Percentiles rank a stretch among this genome's conserved stretches.
Conservation (phyloP, 164 flowering plant species). For the Aristolochia contorta region DNA sequence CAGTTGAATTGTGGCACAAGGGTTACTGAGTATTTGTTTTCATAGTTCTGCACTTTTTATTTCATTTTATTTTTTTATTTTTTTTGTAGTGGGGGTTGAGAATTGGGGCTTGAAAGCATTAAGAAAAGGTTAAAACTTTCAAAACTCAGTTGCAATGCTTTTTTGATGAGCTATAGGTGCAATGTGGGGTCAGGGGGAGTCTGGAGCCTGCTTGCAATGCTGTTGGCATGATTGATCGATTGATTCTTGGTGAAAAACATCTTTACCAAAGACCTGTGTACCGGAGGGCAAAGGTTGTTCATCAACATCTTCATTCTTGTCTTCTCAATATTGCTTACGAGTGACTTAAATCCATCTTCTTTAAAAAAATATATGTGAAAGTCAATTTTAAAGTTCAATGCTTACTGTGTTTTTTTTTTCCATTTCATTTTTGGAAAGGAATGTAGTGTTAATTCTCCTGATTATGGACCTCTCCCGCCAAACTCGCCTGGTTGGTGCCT, state of each 20-base stretch:
- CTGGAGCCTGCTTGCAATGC: conserved; percentile 82
- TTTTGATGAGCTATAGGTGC: conserved; percentile 27
- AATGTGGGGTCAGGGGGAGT: conserved; percentile 69
- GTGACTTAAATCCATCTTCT: neutral
- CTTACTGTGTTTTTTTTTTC: neutral
- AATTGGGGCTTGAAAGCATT: no score
- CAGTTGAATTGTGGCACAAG: no score
- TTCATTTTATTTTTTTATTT: no score
- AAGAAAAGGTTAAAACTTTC: no score
- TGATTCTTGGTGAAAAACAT: conserved; percentile 55
- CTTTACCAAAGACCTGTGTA: conserved; percentile 76
- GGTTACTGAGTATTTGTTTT: no score
- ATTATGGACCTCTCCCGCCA: conserved; percentile 71
- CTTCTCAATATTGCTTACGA: neutral
- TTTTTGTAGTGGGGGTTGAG: no score
- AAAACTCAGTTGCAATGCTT: no score
- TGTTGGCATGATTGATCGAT: conserved; percentile 63
- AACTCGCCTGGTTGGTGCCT: conserved; percentile 77
- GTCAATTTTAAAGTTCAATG: neutral
- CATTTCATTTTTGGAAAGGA: conserved; percentile 33
- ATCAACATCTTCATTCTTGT: neutral
- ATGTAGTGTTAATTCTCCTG: conserved; percentile 78
- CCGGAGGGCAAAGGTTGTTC: conserved; percentile 53
- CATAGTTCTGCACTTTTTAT: no score
- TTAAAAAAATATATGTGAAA: no score